Evolutionary conservation across 371 early-diverging fungal species (phyloP).

Genomic region (Mitosporidium daphniae): DNA sequence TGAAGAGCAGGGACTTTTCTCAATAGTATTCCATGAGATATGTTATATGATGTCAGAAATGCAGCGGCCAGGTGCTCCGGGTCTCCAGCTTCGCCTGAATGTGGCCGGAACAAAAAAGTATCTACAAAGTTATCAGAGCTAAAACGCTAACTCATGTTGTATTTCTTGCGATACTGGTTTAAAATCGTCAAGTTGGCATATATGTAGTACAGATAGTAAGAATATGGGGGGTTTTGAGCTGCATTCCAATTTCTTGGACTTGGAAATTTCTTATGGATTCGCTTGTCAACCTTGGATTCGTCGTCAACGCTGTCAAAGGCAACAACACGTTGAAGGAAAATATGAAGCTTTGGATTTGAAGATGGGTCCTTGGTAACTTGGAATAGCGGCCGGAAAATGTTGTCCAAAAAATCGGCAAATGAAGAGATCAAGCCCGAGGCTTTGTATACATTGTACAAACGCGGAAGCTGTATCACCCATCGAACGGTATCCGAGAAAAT

Average conservation of each 20-base stretch:
- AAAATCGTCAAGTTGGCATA: constrained; percentile 49
- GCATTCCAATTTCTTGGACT: constrained; percentile 36
- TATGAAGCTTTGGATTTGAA: constrained; percentile 44
- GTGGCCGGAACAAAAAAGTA: constrained; percentile 71
- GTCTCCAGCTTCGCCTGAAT: constrained; percentile 87
- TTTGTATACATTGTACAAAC: constrained; percentile 66
- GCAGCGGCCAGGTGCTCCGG: constrained; percentile 70
- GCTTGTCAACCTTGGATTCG: constrained; percentile 55
- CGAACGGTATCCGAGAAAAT: constrained; percentile 56
- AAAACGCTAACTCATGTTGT: constrained; percentile 22
- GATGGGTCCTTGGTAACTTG: constrained; percentile 50
- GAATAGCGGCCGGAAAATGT: constrained; percentile 66
- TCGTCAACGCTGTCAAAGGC: constrained; percentile 93
- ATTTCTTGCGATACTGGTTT: constrained; percentile 36
- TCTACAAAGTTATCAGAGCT: constrained; percentile 8
- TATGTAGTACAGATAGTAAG: constrained; percentile 81
- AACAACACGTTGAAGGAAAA: constrained; percentile 63
- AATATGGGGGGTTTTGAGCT: constrained; percentile 55
- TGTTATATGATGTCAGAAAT: constrained; percentile 53
- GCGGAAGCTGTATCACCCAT: constrained; percentile 81
- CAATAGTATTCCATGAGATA: constrained; percentile 72
- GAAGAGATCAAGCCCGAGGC: constrained; percentile 16
- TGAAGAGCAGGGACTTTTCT: constrained; percentile 81
- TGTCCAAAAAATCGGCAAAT: constrained; percentile 30
- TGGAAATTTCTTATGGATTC: constrained; percentile 44